Evolutionary conservation across 2,329 filamentous ascomycete genomes (phyloP).

Genomic region (Raffaelea ambrosiae): DNA sequence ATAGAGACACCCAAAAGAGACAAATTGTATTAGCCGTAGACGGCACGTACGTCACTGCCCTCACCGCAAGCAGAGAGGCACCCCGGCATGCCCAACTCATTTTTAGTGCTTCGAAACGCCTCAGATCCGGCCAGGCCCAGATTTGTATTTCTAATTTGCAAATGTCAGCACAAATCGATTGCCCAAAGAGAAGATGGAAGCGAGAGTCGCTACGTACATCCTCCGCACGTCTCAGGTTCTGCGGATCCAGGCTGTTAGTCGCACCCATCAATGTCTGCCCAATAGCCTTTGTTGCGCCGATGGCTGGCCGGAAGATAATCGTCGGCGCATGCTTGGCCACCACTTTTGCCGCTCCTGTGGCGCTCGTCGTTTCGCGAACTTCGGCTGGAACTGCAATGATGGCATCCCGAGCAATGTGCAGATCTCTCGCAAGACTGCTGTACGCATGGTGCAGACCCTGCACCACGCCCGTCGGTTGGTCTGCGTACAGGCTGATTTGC

Average conservation of each 20-base stretch:
- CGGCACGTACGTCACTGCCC: too few relatives aligned
- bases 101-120: neutral
- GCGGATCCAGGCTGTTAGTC: constrained; percentile 81
- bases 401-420: constrained; percentile 80
- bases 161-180: neutral
- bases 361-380: constrained; percentile 76
- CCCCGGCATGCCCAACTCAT: neutral
- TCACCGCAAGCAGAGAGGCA: neutral
- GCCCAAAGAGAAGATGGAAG: neutral
- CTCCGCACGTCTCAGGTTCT: constrained; percentile 71
- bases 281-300: constrained; percentile 82
- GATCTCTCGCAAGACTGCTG: constrained; percentile 71
- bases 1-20: too few relatives aligned
- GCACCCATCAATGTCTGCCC: constrained; percentile 86
- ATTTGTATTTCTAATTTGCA: constrained; percentile 19
- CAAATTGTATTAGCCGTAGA: too few relatives aligned
- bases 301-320: constrained; percentile 80
- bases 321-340: constrained; percentile 81
- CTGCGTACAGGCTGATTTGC: constrained; percentile 83
- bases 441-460: constrained; percentile 81
- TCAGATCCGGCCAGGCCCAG: constrained; percentile 11
- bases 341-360: constrained; percentile 69
- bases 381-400: constrained; percentile 93
- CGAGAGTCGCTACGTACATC: constrained; percentile 59
- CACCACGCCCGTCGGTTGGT: constrained; percentile 83